phyloP scores from a whole-genome alignment of 2,329 filamentous ascomycete genomes.

The Penicillium occitanis region DNA sequence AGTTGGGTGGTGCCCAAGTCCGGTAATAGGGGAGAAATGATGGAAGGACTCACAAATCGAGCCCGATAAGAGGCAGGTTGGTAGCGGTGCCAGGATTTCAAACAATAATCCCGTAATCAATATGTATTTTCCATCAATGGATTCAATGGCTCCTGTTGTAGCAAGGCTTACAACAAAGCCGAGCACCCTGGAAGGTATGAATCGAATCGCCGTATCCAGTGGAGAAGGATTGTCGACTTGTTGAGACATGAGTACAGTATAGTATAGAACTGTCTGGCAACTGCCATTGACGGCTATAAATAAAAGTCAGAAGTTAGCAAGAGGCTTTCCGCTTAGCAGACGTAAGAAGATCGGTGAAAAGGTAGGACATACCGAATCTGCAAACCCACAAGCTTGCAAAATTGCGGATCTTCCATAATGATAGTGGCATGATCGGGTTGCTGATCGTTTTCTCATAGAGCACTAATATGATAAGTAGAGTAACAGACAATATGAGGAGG shows the following conservation, averaged over 20 bases:
- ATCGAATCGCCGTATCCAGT: not conserved
- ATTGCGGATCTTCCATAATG: constrained; percentile 48
- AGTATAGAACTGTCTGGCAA: not conserved
- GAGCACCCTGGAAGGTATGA: not conserved
- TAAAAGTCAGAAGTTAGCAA: not conserved
- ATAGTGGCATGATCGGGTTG: constrained; percentile 50
- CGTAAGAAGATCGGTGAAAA: no score
- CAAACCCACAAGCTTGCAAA: constrained; percentile 49
- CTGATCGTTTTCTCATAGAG: constrained; percentile 32
- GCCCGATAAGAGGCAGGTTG: not conserved
- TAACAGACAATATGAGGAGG: not conserved
- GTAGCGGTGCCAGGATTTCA: not conserved
- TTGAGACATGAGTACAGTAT: not conserved
- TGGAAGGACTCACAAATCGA: not conserved
- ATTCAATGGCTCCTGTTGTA: not conserved
- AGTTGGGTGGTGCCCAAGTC: not conserved
- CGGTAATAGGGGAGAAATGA: not conserved
- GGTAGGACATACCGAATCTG: constrained; percentile 38
- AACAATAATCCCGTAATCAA: not conserved
- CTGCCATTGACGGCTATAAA: not conserved
- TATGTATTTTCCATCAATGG: not conserved
- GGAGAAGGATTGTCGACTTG: not conserved
- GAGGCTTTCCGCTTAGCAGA: not conserved
- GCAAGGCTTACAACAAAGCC: not conserved
- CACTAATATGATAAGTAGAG: not conserved